phyloP scores from a whole-genome alignment of 2,329 filamentous ascomycete species.

The Colletotrichum phormii region DNA sequence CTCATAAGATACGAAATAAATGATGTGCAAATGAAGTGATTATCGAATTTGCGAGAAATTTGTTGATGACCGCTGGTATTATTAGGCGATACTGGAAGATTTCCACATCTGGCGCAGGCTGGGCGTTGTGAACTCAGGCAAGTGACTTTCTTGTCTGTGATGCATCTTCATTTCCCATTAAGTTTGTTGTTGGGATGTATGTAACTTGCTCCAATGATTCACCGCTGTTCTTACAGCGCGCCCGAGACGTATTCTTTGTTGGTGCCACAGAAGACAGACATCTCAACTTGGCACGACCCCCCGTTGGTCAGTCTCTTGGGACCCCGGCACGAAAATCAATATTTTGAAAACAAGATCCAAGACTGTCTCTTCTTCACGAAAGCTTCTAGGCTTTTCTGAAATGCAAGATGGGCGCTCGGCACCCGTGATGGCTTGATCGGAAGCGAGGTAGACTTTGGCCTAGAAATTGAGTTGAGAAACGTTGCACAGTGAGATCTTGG shows the following conservation, averaged over 20 bases:
- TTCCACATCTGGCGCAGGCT: neutral
- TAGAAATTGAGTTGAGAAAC: neutral
- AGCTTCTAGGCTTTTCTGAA: neutral
- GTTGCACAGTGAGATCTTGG: neutral
- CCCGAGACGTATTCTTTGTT: neutral
- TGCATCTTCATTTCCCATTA: neutral
- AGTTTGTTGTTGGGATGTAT: neutral
- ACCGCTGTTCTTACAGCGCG: neutral
- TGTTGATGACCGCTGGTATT: neutral
- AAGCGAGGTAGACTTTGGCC: neutral
- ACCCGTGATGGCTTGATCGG: neutral
- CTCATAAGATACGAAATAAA: neutral
- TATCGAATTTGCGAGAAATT: neutral
- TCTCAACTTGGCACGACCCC: neutral
- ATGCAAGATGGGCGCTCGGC: neutral
- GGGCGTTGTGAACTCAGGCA: neutral
- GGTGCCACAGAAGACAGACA: neutral
- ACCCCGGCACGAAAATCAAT: neutral
- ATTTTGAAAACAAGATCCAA: neutral
- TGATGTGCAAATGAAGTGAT: neutral
- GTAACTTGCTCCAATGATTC: neutral
- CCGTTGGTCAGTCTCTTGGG: neutral
- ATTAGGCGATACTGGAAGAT: neutral
- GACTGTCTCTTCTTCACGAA: neutral
- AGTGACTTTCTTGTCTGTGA: neutral